Base-by-base conservation (phyloP, 108 stramenopile species). In the Cyclotella baltica region DNA sequence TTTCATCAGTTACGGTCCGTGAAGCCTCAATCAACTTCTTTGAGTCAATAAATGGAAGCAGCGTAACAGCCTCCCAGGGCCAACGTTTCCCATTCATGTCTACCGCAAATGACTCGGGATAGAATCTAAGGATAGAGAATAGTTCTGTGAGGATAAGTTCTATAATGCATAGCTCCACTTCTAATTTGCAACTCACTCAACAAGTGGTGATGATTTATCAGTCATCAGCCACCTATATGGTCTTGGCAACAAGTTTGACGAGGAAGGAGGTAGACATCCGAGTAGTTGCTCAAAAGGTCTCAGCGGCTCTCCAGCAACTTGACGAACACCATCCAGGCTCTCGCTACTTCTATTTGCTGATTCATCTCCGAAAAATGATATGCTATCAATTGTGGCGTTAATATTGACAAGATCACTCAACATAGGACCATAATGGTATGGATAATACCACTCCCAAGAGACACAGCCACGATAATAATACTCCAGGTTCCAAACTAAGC, bases 391-490 rank as follows among this genome's bases (percentile, higher is more conserved):
- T 20, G 89, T 72, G 9, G 86, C 67, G 31, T 93, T 88, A 16
- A 96, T 59, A 59, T 88, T 72, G 23, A 91, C 90, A 58, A 99
- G 86, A 86, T 99, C 99, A 66, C 95, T 96, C 78, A 98, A 72
- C 97, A 98, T 86, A 72, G 99, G 84, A 56, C 97, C 97, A 69
- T 99, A 99, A 34, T 97, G 92, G 81, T 98, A 97, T 0, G 99
- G 99, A 86, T 96, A 99, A 84, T 89, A 99, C 98, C 98, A 99
- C 46, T 96, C 94, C 99, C 99, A 99, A 22, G 92, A 94, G 37
- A 79, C 85, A 63, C 93, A 94, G 28, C 98, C 98, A 73, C 93
- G 83, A 80, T 98, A 98, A 84, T 98, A 98, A 75, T 99, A 99
- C 70, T 92, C 88, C n/a, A 98, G 76, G 72, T 87, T 94, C 99